Evolutionary conservation across 1,139 yeast species (phyloP).

Genomic region (Yarrowia galli): DNA sequence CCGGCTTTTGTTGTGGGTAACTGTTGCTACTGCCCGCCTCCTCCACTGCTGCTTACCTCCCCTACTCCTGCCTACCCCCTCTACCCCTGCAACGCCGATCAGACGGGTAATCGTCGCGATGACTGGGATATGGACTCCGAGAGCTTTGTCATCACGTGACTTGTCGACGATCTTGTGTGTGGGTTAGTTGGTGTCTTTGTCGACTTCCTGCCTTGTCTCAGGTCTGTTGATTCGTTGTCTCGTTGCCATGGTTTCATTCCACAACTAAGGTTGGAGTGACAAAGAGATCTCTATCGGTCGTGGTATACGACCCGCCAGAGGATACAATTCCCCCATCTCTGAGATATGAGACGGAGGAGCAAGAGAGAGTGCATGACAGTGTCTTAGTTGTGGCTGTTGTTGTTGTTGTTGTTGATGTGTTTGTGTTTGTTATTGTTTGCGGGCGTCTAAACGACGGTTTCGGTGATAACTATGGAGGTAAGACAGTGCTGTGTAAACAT

Average conservation of each 20-base stretch:
- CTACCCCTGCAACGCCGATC: not conserved
- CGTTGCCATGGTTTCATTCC: conserved; percentile 8
- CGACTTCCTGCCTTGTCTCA: no score
- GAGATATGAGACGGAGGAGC: not conserved
- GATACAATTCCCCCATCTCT: no score
- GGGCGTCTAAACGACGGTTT: not conserved
- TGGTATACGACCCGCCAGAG: no score
- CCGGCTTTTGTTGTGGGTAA: no score
- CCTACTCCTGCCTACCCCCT: no score
- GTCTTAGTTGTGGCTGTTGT: not conserved
- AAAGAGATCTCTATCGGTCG: no score
- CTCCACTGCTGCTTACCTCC: no score
- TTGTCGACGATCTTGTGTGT: not conserved
- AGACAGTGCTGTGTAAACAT: not conserved
- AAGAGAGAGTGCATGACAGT: not conserved
- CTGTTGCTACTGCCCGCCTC: no score
- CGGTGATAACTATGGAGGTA: not conserved
- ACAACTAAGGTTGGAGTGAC: not conserved
- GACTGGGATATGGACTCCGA: not conserved
- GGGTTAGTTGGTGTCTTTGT: not conserved
- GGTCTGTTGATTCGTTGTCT: no score
- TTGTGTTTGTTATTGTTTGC: not conserved
- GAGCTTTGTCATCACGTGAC: not conserved
- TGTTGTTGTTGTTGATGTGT: not conserved
- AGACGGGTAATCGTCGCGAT: not conserved